These are phyloP conservation scores for maize (Zea mays) DNA, from an alignment of 176 grass and related monocot genomes.

Conservation along the genomic window Zm-B73-REFERENCE-NAM-5.0 NC_050104.1:10994501-10995000, in stretches of 20 bases:
- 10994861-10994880: neutral
- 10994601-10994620: neutral
- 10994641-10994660: slow-evolving; percentile 42
- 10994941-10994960: neutral
- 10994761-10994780: slow-evolving; percentile 16
- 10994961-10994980: neutral
- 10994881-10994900: neutral
- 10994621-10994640: slow-evolving; percentile 49
- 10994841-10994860: neutral
- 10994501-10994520: neutral
- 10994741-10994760: slow-evolving; percentile 45
- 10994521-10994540: neutral
- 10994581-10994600: neutral
- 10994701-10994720: slow-evolving; percentile 41
- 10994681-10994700: slow-evolving; percentile 47
- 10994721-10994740: slow-evolving; percentile 47
- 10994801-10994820: neutral
- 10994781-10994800: neutral
- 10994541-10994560: neutral
- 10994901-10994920: neutral
- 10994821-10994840: neutral
- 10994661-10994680: slow-evolving; percentile 43
- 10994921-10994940: neutral
- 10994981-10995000: neutral
- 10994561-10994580: neutral